Evolutionary conservation across 1,284 basidiomycete species (phyloP), one percentile per base, ranked within the genome.

Genomic region (Nidula niveotomentosa): DNA sequence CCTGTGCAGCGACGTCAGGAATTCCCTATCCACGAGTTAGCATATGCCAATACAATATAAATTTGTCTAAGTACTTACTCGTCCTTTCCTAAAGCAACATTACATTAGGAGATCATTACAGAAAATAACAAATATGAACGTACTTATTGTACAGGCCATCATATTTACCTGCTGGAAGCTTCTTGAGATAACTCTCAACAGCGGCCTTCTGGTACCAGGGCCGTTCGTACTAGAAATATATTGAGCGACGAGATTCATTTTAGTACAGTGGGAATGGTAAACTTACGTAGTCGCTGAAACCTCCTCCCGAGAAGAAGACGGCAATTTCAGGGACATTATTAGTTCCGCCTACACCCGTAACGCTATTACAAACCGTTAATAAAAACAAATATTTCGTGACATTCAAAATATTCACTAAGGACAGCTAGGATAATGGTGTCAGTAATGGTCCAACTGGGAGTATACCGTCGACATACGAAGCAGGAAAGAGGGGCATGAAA

Each of bases 401-500:
- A 30, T 34, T 47, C 48, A 35, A 30, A 30, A 30, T 36, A 58
- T 60, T 45, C 56, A 69, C 67, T 63, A 70, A 43, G 70, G 69
- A 51, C 72, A 74, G 9, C 69, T 70, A 39, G 10, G 39, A 36
- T 43, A 34, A 30, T 30, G 4, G 30, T 30, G 30, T 30, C 30
- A 30, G 30, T 5, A 30, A 30, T 30, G 4, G 30, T 30, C 30
- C 30, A 30, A 30, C 30, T 30, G 30, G 30, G 30, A 30, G 30
- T 30, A 47, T 8, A 7, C 35, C 23, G 33, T 53, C 23, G 15
- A 60, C 70, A 45, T 55, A 75, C 75, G 64, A 70, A 36, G 83
- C 76, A n/a, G 85, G 85, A 75, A 91, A 90, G 2, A 61, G 59
- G 9, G 88, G 86, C 13, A 85, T 60, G 70, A 91, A 91, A 46